Percentiles rank a stretch among this genome's conserved stretches.
Evolutionary conservation across 2,329 filamentous ascomycete genomes (phyloP).

Genomic region (Penicillium sp.): DNA sequence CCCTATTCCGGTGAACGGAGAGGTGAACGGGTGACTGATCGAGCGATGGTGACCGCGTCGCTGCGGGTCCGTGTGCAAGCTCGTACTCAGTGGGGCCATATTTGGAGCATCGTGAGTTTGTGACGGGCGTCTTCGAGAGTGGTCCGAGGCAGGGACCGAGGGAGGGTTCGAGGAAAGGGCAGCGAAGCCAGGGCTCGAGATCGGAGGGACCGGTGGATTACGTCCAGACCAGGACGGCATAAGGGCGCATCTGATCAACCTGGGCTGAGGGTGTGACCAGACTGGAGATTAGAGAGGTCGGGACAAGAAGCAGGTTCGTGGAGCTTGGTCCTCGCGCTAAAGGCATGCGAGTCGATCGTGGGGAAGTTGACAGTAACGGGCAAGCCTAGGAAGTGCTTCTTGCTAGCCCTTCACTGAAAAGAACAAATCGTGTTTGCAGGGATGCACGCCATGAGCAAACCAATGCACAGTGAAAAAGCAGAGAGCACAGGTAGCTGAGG

Average conservation of each 20-base stretch:
- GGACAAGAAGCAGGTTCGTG: constrained; percentile 4
- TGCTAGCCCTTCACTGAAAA: constrained; percentile 1
- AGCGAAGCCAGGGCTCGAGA: constrained; percentile 20
- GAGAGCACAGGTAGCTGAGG: neutral
- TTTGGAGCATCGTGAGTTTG: constrained; percentile 27
- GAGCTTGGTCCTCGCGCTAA: constrained; percentile 12
- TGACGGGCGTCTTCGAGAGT: constrained; percentile 18
- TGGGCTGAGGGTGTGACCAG: neutral
- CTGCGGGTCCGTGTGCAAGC: constrained; percentile 14
- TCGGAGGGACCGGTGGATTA: constrained; percentile 30
- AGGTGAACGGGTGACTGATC: constrained; percentile 77
- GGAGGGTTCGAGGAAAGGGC: constrained; percentile 20
- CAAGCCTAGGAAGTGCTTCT: constrained; percentile 1
- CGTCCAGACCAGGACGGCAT: constrained; percentile 39
- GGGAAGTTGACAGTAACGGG: constrained; percentile 13
- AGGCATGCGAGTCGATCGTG: constrained; percentile 18
- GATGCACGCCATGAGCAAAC: neutral
- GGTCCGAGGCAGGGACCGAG: constrained; percentile 17
- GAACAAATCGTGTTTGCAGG: neutral
- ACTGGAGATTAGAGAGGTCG: neutral
- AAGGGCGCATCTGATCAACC: constrained; percentile 28
- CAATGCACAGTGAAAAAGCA: neutral
- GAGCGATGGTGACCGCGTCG: constrained; percentile 59
- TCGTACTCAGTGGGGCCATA: constrained; percentile 22
- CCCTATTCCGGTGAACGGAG: constrained; percentile 59